A percentile compares a stretch with the other conserved stretches of the same genome.
phyloP scores from a whole-genome alignment of 2,329 filamentous ascomycete species.

The Eutypella sp. region DNA sequence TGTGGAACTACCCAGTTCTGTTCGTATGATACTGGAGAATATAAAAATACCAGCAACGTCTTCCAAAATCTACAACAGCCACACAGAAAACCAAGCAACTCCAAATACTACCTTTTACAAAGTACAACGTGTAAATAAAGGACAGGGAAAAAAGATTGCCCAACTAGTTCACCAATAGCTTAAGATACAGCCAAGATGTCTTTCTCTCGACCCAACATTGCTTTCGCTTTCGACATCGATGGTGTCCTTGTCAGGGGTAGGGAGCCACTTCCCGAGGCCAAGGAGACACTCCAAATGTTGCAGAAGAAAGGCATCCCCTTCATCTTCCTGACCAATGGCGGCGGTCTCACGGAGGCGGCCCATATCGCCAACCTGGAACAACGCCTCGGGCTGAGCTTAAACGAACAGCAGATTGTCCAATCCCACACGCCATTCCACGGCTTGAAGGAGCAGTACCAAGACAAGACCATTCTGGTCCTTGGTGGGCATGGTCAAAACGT shows the following conservation, averaged over 20 bases:
- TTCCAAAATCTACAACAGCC: too few species aligned
- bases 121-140: too few species aligned
- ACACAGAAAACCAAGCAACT: too few species aligned
- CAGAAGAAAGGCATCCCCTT: conserved; percentile 61
- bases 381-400: conserved; percentile 45
- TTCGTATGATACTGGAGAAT: too few species aligned
- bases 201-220: conserved; percentile 5
- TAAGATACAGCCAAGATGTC: too few species aligned
- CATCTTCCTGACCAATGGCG: conserved; percentile 71
- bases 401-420: conserved; percentile 53
- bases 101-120: too few species aligned
- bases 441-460: conserved; percentile 43
- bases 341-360: conserved; percentile 60
- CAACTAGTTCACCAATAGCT: neutral
- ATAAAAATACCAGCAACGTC: too few species aligned
- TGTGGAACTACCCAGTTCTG: too few species aligned
- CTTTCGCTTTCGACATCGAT: conserved; percentile 36
- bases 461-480: conserved; percentile 48
- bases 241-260: conserved; percentile 65
- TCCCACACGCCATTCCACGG: conserved; percentile 69
- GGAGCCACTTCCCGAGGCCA: conserved; percentile 57
- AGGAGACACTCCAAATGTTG: conserved; percentile 53
- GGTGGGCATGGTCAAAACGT: conserved; percentile 40
- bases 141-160: neutral
- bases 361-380: conserved; percentile 55